Conservation (phyloP, 2,329 filamentous ascomycete species). For the Colletotrichum lindemuthianum region DNA sequence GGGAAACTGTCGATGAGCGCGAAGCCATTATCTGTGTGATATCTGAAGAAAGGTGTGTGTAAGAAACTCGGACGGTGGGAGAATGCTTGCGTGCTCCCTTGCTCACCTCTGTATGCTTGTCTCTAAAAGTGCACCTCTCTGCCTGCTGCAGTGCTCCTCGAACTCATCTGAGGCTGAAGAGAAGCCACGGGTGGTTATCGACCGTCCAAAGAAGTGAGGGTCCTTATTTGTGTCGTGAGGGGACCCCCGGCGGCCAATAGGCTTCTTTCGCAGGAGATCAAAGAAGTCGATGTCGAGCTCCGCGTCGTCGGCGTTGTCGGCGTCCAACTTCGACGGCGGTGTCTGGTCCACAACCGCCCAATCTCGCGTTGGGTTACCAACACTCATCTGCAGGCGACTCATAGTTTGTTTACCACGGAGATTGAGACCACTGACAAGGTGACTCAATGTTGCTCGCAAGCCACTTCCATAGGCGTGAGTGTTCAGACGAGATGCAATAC, state of each 20-base stretch:
- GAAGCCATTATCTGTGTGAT: conserved; percentile 68
- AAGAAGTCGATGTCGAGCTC: conserved; percentile 47
- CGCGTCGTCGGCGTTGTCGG: conserved; percentile 44
- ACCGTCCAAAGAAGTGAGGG: conserved; percentile 55
- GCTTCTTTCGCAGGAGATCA: conserved; percentile 32
- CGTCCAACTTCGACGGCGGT: conserved; percentile 10
- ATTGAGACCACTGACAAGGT: conserved; percentile 75
- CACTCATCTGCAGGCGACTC: conserved; percentile 76
- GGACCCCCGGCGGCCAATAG: conserved; percentile 29
- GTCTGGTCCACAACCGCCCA: conserved; percentile 27
- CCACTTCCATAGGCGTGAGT: conserved; percentile 48
- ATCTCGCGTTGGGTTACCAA: conserved; percentile 49
- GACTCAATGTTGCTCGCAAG: conserved; percentile 62
- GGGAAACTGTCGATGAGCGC: conserved; percentile 89
- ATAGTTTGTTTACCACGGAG: conserved; percentile 83
- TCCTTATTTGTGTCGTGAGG: background rate
- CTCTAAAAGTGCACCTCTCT: conserved; percentile 19
- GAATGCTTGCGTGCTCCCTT: background rate
- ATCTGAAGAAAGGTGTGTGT: conserved; percentile 48
- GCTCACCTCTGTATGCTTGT: conserved; percentile 24
- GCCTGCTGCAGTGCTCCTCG: conserved; percentile 21
- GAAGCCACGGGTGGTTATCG: conserved; percentile 45
- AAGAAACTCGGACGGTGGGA: background rate
- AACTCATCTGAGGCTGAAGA: conserved; percentile 25
- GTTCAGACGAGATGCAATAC: conserved; percentile 77